Conservation (phyloP, 768 basidiomycete genomes). For the Clathrus columnatus region DNA sequence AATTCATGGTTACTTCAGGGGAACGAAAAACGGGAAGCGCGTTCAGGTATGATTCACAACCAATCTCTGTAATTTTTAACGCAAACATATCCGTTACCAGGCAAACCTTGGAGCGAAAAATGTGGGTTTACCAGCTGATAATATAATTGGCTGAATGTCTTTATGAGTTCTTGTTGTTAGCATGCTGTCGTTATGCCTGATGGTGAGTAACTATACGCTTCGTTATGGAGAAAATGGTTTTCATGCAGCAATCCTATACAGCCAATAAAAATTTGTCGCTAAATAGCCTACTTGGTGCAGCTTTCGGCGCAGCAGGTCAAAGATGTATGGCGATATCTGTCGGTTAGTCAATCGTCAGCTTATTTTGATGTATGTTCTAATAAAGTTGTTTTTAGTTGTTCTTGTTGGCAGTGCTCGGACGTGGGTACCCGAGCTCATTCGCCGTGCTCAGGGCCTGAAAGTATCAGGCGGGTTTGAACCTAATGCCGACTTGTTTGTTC, state of each 20-base stretch:
- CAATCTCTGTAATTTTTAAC: not conserved
- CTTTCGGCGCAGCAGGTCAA: slow-evolving; percentile 95
- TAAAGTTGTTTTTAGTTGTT: slow-evolving; percentile 28
- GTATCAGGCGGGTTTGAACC: slow-evolving; percentile 89
- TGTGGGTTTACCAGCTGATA: too few species aligned
- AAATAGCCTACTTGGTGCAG: slow-evolving; percentile 89
- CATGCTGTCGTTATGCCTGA: slow-evolving; percentile 92
- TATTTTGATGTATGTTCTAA: not conserved
- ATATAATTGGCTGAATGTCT: too few species aligned
- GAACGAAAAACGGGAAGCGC: slow-evolving; percentile 79
- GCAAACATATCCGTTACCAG: slow-evolving; percentile 19
- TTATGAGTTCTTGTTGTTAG: not conserved
- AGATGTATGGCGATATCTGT: slow-evolving; percentile 96
- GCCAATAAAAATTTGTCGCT: slow-evolving; percentile 89
- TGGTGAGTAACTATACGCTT: slow-evolving; percentile 39
- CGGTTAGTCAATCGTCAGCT: slow-evolving; percentile 36
- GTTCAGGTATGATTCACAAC: slow-evolving; percentile 46
- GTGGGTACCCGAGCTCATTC: slow-evolving; percentile 83
- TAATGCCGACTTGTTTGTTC: slow-evolving; percentile 68
- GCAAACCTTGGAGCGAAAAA: slow-evolving; percentile 96
- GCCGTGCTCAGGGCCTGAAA: slow-evolving; percentile 69
- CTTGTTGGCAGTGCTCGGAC: slow-evolving; percentile 64
- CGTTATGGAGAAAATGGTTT: not conserved
- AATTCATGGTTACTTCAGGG: slow-evolving; percentile 30
- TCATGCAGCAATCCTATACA: not conserved